A percentile compares a stretch with the other conserved stretches of the same genome.
These are phyloP conservation scores for Pseudocercospora pini-densiflorae DNA, from an alignment of 2,329 filamentous ascomycete species.

Conservation along the genomic window DNA sequence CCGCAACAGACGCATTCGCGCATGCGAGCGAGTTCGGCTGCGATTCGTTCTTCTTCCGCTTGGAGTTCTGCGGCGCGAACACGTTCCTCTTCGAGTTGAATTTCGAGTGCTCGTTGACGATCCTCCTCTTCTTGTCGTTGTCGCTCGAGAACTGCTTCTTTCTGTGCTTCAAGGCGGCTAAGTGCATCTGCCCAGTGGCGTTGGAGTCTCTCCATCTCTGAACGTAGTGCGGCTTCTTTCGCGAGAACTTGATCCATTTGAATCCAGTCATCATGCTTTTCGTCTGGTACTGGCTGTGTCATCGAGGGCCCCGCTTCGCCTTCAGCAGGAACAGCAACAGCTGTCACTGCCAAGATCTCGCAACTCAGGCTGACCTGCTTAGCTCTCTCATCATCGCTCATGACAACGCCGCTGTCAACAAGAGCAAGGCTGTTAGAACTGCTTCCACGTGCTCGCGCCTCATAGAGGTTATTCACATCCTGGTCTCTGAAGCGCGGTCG, in stretches of 20 bases:
- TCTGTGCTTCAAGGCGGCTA: slow-evolving; percentile 14
- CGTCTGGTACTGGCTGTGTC: background rate
- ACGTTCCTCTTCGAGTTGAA: slow-evolving; percentile 9
- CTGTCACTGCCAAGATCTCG: too few species aligned
- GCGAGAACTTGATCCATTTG: slow-evolving; percentile 11
- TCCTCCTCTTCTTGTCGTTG: slow-evolving; percentile 16
- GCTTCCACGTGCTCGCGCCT: background rate
- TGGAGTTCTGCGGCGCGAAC: slow-evolving; percentile 3
- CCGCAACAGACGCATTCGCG: slow-evolving; percentile 44
- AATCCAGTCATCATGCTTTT: background rate
- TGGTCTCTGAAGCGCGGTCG: background rate
- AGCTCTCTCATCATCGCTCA: background rate
- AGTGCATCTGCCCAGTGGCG: slow-evolving; percentile 19
- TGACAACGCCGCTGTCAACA: background rate
- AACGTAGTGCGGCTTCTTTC: slow-evolving; percentile 9
- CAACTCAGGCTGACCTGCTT: too few species aligned
- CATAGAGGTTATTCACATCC: background rate
- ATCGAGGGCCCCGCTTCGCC: slow-evolving; percentile 3
- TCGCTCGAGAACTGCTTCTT: slow-evolving; percentile 15
- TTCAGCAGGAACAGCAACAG: background rate
- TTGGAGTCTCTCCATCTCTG: slow-evolving; percentile 7
- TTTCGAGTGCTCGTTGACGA: slow-evolving; percentile 11
- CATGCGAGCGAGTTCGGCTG: slow-evolving; percentile 21
- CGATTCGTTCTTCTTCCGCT: slow-evolving; percentile 22
- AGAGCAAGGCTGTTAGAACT: background rate